phyloP scores from a whole-genome alignment of 371 early-diverging fungal species.

The Ordospora colligata region DNA sequence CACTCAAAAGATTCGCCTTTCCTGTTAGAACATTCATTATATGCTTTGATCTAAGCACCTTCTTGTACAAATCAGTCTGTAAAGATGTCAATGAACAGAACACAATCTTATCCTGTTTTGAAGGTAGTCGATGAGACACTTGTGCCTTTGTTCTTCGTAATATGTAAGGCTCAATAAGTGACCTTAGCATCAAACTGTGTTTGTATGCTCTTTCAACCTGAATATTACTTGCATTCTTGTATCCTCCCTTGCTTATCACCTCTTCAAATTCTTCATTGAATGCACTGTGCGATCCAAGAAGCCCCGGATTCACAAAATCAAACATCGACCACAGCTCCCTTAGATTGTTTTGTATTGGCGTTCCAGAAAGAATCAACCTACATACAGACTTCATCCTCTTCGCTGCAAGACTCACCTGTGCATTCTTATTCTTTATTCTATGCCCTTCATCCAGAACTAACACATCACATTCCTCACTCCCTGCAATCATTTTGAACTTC shows the following conservation, averaged over 20 bases:
- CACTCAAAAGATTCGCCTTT: constrained; percentile 70
- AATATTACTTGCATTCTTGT: constrained; percentile 72
- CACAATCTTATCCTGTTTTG: constrained; percentile 79
- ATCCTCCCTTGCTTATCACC: constrained; percentile 79
- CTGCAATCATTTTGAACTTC: constrained; percentile 67
- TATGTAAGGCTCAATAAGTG: constrained; percentile 80
- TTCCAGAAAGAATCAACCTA: constrained; percentile 88
- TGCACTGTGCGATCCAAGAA: constrained; percentile 74
- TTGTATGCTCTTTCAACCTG: constrained; percentile 81
- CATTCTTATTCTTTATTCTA: constrained; percentile 94
- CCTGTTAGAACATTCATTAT: constrained; percentile 71
- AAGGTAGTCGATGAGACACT: constrained; percentile 76
- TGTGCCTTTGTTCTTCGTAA: constrained; percentile 80
- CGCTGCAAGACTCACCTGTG: constrained; percentile 76
- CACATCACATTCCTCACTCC: constrained; percentile 76
- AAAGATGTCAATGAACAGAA: constrained; percentile 74
- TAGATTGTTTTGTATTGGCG: constrained; percentile 93
- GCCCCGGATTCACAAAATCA: constrained; percentile 92
- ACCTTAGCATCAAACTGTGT: constrained; percentile 75
- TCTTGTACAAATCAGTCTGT: constrained; percentile 70
- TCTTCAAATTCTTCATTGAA: constrained; percentile 68
- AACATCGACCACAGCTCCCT: constrained; percentile 94
- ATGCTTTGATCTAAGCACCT: constrained; percentile 67
- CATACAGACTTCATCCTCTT: constrained; percentile 72
- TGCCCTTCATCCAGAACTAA: constrained; percentile 97